Conservation (phyloP, 371 early-diverging fungal genomes). For the Choanephora cucurbitarum region DNA sequence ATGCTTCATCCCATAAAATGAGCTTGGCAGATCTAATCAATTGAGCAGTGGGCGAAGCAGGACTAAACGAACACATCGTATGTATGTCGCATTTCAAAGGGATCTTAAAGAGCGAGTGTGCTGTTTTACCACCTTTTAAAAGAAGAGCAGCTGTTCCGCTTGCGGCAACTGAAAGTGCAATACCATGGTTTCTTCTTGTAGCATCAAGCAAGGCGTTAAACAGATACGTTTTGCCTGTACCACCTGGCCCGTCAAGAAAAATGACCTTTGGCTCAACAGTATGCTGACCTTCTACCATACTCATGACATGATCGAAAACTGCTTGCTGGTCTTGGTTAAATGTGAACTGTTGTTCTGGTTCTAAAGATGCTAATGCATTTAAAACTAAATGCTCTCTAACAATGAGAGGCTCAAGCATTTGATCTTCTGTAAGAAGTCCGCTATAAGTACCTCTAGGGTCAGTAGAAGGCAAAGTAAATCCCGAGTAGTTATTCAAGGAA, state of each 20-base stretch:
- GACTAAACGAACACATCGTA: conserved; percentile 17
- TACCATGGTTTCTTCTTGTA: background rate
- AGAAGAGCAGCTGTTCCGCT: conserved; percentile 35
- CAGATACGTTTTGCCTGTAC: conserved; percentile 12
- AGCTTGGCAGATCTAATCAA: conserved; percentile 12
- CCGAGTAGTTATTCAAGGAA: background rate
- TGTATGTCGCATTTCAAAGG: conserved; percentile 14
- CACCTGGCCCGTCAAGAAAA: conserved; percentile 25
- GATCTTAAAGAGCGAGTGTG: conserved; percentile 29
- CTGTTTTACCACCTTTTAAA: conserved; percentile 29
- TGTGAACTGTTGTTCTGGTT: background rate
- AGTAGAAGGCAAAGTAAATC: conserved; percentile 2
- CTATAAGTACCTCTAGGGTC: background rate
- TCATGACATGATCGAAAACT: conserved; percentile 1
- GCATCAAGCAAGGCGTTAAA: conserved; percentile 9
- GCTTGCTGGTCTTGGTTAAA: conserved; percentile 1
- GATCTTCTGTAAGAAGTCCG: background rate
- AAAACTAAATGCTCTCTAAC: background rate
- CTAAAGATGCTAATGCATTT: background rate
- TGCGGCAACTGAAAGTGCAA: conserved; percentile 21
- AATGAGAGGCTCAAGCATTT: background rate
- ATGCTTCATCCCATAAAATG: conserved; percentile 41
- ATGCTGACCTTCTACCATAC: background rate
- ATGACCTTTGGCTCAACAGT: background rate
- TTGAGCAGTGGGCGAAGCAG: conserved; percentile 5